Conservation (phyloP, 331 rosid species). For the Arachis monticola region DNA sequence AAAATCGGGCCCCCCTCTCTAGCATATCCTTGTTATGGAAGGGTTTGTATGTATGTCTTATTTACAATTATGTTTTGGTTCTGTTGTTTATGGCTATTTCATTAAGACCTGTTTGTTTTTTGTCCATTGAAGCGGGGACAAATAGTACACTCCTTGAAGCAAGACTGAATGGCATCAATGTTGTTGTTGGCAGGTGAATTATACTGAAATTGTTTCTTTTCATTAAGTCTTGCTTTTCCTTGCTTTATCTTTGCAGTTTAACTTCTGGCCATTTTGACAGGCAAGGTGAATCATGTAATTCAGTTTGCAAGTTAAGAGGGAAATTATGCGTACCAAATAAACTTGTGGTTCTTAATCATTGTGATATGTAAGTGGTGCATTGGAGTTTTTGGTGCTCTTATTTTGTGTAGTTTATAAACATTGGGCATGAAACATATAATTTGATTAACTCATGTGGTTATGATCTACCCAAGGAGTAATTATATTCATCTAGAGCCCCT, state of each 20-base stretch:
- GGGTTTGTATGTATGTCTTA: slow-evolving; percentile 14
- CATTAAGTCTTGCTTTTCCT: slow-evolving; percentile 24
- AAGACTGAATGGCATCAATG: slow-evolving; percentile 77
- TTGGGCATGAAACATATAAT: slow-evolving; percentile 14
- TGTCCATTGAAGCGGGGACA: slow-evolving; percentile 50
- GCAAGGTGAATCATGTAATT: slow-evolving; percentile 84
- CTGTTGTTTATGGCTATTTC: slow-evolving; percentile 24
- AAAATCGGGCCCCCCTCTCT: background rate
- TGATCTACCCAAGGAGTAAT: slow-evolving; percentile 10
- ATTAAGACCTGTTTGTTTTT: slow-evolving; percentile 13
- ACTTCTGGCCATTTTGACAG: slow-evolving; percentile 51
- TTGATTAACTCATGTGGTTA: slow-evolving; percentile 15
- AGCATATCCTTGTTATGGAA: slow-evolving; percentile 23
- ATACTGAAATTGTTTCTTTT: slow-evolving; percentile 26
- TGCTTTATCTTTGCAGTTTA: slow-evolving; percentile 43
- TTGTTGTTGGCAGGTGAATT: slow-evolving; percentile 83
- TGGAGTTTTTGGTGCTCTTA: slow-evolving; percentile 13
- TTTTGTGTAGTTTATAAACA: slow-evolving; percentile 22
- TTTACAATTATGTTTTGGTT: slow-evolving; percentile 30
- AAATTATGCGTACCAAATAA: slow-evolving; percentile 88
- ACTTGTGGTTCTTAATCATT: slow-evolving; percentile 81
- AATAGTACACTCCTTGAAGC: slow-evolving; percentile 61
- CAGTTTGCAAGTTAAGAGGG: slow-evolving; percentile 85
- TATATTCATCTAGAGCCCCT: background rate
- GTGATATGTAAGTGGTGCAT: slow-evolving; percentile 75